phyloP scores from a whole-genome alignment of 1,284 basidiomycete genomes.

The Chalciporus sp. region DNA sequence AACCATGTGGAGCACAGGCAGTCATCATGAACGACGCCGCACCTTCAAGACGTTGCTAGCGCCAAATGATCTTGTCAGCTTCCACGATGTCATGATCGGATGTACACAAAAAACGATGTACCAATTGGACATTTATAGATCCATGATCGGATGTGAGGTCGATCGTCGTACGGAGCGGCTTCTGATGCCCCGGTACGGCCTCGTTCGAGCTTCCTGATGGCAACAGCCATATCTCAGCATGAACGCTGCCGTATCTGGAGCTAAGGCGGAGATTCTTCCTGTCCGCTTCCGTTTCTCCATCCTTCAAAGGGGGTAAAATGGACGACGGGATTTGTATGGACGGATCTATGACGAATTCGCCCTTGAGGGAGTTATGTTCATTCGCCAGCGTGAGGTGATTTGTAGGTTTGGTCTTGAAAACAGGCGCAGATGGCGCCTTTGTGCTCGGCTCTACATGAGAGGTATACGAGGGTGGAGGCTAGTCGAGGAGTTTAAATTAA shows the following conservation, averaged over 20 bases:
- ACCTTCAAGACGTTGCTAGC: constrained; percentile 14
- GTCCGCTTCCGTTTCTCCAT: constrained; percentile 34
- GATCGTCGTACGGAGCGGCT: constrained; percentile 15
- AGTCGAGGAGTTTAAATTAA: not conserved
- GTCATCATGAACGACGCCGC: constrained; percentile 17
- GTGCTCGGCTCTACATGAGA: not conserved
- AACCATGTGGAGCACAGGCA: constrained; percentile 10
- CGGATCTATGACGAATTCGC: constrained; percentile 42
- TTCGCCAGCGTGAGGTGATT: constrained; percentile 39
- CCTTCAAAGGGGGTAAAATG: constrained; percentile 33
- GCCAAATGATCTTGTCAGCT: no score
- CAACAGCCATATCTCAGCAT: constrained; percentile 35
- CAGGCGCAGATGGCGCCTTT: not conserved
- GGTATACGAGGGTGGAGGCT: constrained; percentile 33
- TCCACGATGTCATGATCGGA: no score
- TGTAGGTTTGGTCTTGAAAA: constrained; percentile 35
- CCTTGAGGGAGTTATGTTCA: constrained; percentile 30
- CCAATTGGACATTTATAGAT: constrained; percentile 11
- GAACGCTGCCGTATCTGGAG: constrained; percentile 33
- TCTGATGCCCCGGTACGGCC: not conserved
- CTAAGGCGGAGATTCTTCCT: constrained; percentile 38
- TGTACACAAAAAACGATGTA: constrained; percentile 6
- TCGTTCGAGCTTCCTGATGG: not conserved
- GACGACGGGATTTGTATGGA: constrained; percentile 37
- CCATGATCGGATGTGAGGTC: constrained; percentile 19